These are phyloP conservation scores for Apiotrichum gamsii DNA, from an alignment of 1,284 basidiomycete genomes.

Conservation along the genomic window DNA sequence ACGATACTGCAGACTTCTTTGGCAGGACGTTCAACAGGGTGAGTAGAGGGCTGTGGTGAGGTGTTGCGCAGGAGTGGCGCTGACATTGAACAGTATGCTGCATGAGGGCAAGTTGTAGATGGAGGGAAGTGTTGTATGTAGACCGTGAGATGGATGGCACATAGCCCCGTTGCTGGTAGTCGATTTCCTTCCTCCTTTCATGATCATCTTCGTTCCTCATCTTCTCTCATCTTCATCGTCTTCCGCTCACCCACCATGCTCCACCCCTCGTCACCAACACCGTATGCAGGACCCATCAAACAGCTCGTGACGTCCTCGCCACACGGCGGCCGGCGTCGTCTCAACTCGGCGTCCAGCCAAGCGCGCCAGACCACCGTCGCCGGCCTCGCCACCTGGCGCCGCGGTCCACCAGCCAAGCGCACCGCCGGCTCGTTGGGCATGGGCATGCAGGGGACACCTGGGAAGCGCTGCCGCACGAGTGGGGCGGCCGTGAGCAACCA, in stretches of 20 bases:
- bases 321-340: not conserved
- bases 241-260: not conserved
- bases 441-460: slow-evolving; percentile 27
- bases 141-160: not conserved
- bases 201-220: too few relatives aligned
- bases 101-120: slow-evolving; percentile 10
- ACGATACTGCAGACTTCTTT: slow-evolving; percentile 41
- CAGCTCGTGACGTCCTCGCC: slow-evolving; percentile 4
- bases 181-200: not conserved
- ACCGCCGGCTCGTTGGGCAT: slow-evolving; percentile 13
- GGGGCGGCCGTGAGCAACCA: slow-evolving; percentile 2
- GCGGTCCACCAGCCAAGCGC: not conserved
- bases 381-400: not conserved
- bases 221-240: not conserved
- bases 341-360: not conserved
- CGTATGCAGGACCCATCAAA: not conserved
- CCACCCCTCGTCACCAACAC: slow-evolving; percentile 1
- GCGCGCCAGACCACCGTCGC: not conserved
- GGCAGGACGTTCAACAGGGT: slow-evolving; percentile 48
- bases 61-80: not conserved
- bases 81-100: slow-evolving; percentile 13
- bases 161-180: not conserved
- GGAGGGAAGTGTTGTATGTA: slow-evolving; percentile 3
- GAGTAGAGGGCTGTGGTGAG: slow-evolving; percentile 21
- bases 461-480: not conserved